Percentiles rank a stretch among this genome's conserved stretches.
Conservation (phyloP, 306 rosid species). For the Macrotyloma uniflorum region DNA sequence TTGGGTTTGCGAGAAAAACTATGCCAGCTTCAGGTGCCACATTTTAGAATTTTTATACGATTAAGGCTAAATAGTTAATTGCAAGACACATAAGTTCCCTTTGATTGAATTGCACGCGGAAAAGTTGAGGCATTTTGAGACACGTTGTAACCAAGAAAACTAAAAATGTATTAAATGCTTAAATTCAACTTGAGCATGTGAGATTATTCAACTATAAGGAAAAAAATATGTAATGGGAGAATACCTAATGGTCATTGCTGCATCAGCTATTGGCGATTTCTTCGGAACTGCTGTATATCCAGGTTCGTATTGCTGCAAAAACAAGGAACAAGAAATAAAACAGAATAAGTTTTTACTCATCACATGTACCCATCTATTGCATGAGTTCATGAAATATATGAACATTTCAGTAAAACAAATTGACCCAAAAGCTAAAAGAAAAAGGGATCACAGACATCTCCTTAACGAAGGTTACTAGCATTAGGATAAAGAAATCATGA, state of each 20-base stretch:
- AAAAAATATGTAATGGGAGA: not conserved
- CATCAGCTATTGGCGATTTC: constrained; percentile 57
- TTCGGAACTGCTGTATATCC: constrained; percentile 79
- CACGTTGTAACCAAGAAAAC: constrained; percentile 14
- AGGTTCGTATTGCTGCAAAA: constrained; percentile 78
- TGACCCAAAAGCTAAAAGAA: not conserved
- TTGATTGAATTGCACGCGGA: constrained; percentile 41
- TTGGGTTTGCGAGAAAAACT: not conserved
- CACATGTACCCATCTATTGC: not conserved
- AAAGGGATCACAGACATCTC: not conserved
- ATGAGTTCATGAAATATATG: not conserved
- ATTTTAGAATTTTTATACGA: constrained; percentile 13
- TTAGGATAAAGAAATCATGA: not conserved
- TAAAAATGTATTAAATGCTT: constrained; percentile 1
- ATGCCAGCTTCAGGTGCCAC: constrained; percentile 13
- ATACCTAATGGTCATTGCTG: constrained; percentile 78
- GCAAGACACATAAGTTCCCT: constrained; percentile 26
- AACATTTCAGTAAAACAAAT: not conserved
- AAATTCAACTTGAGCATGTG: constrained; percentile 26
- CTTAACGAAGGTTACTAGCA: not conserved
- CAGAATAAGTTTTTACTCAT: not conserved
- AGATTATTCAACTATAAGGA: not conserved
- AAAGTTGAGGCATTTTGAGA: constrained; percentile 32
- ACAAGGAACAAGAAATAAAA: not conserved
- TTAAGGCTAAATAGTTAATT: constrained; percentile 30